Percentiles rank a stretch among this genome's conserved stretches.
These are phyloP conservation scores for Alternaria panax DNA, from an alignment of 2,329 filamentous ascomycete species.

Conservation along the genomic window DNA sequence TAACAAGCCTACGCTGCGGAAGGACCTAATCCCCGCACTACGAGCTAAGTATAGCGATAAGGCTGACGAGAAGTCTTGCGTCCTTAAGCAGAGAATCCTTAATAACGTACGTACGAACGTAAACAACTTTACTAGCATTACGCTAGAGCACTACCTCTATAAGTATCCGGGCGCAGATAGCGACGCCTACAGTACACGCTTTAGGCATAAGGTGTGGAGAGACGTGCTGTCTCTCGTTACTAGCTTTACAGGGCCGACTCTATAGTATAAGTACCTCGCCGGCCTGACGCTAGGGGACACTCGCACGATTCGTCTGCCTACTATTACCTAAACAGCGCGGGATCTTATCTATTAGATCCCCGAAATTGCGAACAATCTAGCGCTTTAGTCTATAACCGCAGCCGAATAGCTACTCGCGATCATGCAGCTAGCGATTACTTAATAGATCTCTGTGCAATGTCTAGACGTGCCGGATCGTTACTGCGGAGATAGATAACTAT, in stretches of 20 bases:
- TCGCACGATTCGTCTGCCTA: slow-evolving; percentile 3
- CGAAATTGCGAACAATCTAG: not conserved
- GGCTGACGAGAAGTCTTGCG: slow-evolving; percentile 3
- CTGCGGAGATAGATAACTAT: too few relatives aligned
- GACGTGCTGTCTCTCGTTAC: slow-evolving; percentile 4
- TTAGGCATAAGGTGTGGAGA: slow-evolving; percentile 12
- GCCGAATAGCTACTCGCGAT: not conserved
- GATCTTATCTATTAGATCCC: not conserved
- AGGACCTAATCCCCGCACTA: not conserved
- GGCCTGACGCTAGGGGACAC: not conserved
- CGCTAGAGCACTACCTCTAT: slow-evolving; percentile 7
- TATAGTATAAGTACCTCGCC: slow-evolving; percentile 9
- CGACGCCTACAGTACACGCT: slow-evolving; percentile 3
- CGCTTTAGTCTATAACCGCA: not conserved
- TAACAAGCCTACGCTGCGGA: not conserved
- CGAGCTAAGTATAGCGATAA: not conserved
- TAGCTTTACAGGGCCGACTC: slow-evolving; percentile 4
- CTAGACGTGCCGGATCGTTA: not conserved
- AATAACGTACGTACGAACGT: not conserved
- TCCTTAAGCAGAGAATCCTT: slow-evolving; percentile 4
- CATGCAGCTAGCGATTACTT: not conserved
- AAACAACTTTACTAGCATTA: not conserved
- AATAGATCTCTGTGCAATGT: not conserved
- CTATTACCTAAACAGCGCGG: not conserved
- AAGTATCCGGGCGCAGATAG: slow-evolving; percentile 8